A percentile compares a stretch with the other conserved stretches of the same genome.
Evolutionary conservation across 108 stramenopile species (phyloP).

Genomic region (Discostella stelligeroides): DNA sequence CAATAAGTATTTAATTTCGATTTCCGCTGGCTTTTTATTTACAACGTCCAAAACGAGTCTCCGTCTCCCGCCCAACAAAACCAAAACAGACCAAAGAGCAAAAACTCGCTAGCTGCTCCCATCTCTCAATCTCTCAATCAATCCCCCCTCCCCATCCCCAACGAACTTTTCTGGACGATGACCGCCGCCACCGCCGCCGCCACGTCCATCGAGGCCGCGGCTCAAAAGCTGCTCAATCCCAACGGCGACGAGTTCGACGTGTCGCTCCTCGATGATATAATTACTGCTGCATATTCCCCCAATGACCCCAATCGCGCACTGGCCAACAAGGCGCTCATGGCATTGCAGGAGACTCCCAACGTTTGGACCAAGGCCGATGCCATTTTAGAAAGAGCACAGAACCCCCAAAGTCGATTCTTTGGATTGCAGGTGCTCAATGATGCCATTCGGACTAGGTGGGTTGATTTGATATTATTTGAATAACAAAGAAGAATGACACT

Average conservation of each 20-base stretch:
- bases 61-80: too few relatives aligned
- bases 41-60: too few relatives aligned
- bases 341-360: constrained; percentile 81
- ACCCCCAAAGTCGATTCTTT: constrained; percentile 88
- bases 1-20: too few relatives aligned
- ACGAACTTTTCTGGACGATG: too few relatives aligned
- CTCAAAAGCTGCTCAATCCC: constrained; percentile 47
- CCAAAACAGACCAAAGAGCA: too few relatives aligned
- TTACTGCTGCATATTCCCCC: constrained; percentile 84
- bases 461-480: too few relatives aligned
- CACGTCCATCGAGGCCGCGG: constrained; percentile 44
- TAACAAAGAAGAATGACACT: too few relatives aligned
- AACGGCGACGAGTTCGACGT: constrained; percentile 81
- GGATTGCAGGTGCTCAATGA: constrained; percentile 88
- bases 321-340: constrained; percentile 92
- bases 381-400: constrained; percentile 81
- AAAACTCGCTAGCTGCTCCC: too few relatives aligned
- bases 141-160: neutral
- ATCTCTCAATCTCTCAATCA: too few relatives aligned
- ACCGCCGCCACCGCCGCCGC: constrained; percentile 5
- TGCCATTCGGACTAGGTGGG: constrained; percentile 85
- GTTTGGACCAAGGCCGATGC: constrained; percentile 87
- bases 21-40: too few relatives aligned
- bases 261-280: constrained; percentile 77
- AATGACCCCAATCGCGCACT: constrained; percentile 73